Base-by-base conservation (phyloP, 805 yeast genomes). In the Wickerhamomyces xylosicus region DNA sequence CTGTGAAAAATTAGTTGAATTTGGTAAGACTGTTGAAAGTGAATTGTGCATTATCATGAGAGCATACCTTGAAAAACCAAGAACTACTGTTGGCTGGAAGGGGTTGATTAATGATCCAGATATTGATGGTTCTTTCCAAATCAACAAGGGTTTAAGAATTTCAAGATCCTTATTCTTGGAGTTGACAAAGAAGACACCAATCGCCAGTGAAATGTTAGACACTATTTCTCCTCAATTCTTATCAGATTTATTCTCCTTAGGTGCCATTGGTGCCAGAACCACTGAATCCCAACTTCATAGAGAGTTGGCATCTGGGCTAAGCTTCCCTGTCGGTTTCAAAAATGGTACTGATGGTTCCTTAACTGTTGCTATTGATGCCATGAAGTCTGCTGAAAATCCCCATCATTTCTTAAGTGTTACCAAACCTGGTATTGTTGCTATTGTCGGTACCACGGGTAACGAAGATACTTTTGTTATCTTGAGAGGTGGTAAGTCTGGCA, bases 71-170 rank as follows among this genome's bases (percentile, higher is more conserved):
- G 98, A 90, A 67, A 90, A 90, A 66, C 98, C 98, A 55, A 82
- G 98, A 71, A 90, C 98, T 47, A 90, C 97, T 19, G 97, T 90
- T 40, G 98, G 98, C 48, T 90, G 98, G 98, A 90, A 90, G 66
- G 98, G 98, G 54, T 71, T 90, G 54, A 87, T 90, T 59, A 90
- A 90, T 62, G 98, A 90, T 64, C 98, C 98, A 35, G 95, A 90
- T 56, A 76, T 90, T 44, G 85, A 90, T 63, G 83, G 84, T 56
- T 71, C 96, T 36, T 92, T 82, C 76, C 82, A 90, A 61, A 92
- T 90, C 61, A 90, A 90, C 74, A 85, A 86, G 66, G 98, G 98
- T 55, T 71, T 90, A 48, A 77, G 86, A 53, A 74, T 85, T 31
- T 76, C 97, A 11, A 79, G 98, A 67, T 73, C 82, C 57, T 72